These are phyloP conservation scores for Saccharomycopsis synnaedendra DNA, from an alignment of 805 yeast species.

Conservation along the genomic window DNA sequence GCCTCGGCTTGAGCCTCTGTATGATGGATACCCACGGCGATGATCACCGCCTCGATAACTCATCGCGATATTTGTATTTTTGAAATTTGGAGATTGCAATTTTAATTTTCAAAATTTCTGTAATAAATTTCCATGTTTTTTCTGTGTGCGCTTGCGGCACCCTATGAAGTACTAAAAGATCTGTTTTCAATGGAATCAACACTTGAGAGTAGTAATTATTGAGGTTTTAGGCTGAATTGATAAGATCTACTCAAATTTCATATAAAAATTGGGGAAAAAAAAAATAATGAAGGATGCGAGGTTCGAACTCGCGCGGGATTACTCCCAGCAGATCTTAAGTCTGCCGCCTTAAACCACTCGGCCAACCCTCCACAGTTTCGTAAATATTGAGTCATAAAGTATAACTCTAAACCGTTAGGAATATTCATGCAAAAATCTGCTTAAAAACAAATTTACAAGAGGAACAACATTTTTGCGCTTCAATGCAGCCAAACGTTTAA, in stretches of 20 bases:
- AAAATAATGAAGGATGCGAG: conserved; percentile 22
- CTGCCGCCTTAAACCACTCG: conserved; percentile 33
- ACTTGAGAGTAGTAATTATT: neutral
- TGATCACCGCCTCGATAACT: too few species aligned
- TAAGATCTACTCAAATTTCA: neutral
- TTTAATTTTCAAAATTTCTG: too few species aligned
- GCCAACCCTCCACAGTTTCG: conserved; percentile 22
- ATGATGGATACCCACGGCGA: too few species aligned
- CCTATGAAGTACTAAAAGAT: neutral
- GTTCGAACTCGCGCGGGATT: conserved; percentile 23
- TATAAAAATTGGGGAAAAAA: conserved; percentile 1
- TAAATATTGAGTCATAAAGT: neutral
- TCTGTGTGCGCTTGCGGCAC: neutral
- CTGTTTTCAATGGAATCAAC: neutral
- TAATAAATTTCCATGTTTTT: neutral
- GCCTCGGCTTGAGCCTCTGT: too few species aligned
- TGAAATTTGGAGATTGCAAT: too few species aligned
- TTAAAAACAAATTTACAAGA: too few species aligned
- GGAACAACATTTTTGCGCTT: too few species aligned
- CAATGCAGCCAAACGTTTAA: too few species aligned
- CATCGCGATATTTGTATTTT: too few species aligned
- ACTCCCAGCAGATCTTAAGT: conserved; percentile 29
- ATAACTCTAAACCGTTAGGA: too few species aligned
- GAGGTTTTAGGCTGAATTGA: neutral
- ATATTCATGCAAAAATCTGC: too few species aligned